Base-by-base conservation (phyloP, 2,329 filamentous ascomycete species). In the Bimuria novae-zelandiae region DNA sequence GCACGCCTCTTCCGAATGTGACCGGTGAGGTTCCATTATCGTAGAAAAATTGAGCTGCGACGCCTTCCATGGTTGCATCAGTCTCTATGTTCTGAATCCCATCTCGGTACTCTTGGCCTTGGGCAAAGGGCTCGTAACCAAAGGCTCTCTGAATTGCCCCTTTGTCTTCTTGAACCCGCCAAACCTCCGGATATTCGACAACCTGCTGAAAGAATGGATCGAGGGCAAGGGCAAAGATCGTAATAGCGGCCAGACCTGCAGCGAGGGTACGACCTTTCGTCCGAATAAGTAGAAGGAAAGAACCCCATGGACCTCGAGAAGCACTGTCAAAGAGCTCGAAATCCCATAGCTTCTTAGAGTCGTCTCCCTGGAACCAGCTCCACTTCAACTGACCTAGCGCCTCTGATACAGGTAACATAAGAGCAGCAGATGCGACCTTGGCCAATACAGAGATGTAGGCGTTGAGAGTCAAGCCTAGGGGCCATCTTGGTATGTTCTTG, bases 281-380 rank as follows among this genome's bases (percentile, higher is more conserved):
- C 1, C 55, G 57, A 10, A 60, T 35, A 11, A 58, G 39, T 2
- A 60, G 33, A 1, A 58, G 42, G 4, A 58, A 16, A 16, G 57
- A 53, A 8, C 60, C 60, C 60, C 60, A 62, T 2, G 60, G 57
- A 0, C 60, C 60, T 36, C 57, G 29, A 40, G 55, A 60, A 25
- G 59, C 59, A 32, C 53, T 54, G 27, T 67, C 64, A 33, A 67
- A 66, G 6, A 61, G 49, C 47, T 67, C 63, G 48, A 65, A 65
- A 40, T 63, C 60, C 39, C 54, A 50, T n/a, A 64, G 48, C 42
- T 54, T 51, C 27, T 48, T 53, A 0, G 56, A 46, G 3, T 29
- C 44, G 11, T 43, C 30, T 6, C 45, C 43, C 12, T 41, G 33
- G 29, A 60, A 62, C 60, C 60, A 64, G 27, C 48, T 50, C 60